Evolutionary conservation across 2,329 filamentous ascomycete genomes (phyloP).

Genomic region (Trichoderma endophyticum): DNA sequence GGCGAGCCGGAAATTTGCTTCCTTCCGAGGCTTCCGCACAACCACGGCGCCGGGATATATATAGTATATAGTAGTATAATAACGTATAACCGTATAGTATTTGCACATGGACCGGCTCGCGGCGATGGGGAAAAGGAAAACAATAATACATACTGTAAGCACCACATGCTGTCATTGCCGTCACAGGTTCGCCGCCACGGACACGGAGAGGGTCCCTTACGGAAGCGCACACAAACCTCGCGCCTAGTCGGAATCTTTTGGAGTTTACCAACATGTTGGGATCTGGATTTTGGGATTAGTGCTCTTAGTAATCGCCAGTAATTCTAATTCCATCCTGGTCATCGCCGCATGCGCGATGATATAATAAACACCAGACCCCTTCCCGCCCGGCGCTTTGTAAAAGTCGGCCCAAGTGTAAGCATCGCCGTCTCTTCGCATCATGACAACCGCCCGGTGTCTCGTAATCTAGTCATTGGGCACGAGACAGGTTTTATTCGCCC

Average conservation of each 20-base stretch:
- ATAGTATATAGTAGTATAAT: background rate
- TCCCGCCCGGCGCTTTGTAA: background rate
- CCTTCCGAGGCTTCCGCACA: conserved; percentile 13
- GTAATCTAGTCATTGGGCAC: background rate
- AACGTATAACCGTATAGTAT: background rate
- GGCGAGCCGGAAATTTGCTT: conserved; percentile 12
- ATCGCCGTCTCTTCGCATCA: background rate
- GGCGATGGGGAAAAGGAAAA: background rate
- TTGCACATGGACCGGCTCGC: background rate
- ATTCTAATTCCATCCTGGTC: background rate
- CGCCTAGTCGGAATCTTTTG: background rate
- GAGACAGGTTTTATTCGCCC: background rate
- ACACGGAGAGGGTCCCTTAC: background rate
- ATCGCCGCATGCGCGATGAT: background rate
- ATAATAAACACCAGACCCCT: conserved; percentile 6
- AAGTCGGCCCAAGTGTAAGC: background rate
- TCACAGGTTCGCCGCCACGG: conserved; percentile 8
- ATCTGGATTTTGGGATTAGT: background rate
- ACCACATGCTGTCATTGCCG: conserved; percentile 1
- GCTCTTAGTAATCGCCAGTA: background rate
- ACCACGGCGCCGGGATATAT: background rate
- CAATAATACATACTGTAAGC: background rate
- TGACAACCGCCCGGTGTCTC: background rate
- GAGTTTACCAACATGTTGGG: background rate
- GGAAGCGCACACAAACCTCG: background rate